A percentile compares a stretch with the other conserved stretches of the same genome.
phyloP scores from a whole-genome alignment of 495 filamentous ascomycete genomes.

The Neurospora sp. region DNA sequence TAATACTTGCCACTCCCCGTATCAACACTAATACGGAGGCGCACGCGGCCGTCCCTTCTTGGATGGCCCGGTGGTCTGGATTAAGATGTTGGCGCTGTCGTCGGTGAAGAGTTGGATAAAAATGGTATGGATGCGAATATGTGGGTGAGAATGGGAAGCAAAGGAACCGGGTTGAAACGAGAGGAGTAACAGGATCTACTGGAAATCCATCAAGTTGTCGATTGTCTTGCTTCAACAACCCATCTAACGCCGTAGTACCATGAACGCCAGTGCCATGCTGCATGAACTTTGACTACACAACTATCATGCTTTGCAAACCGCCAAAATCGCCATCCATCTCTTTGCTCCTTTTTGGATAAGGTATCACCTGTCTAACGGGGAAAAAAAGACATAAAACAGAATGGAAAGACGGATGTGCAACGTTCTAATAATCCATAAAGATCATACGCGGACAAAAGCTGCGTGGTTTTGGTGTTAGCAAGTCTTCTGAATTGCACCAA shows the following conservation, averaged over 20 bases:
- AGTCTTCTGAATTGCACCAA: neutral
- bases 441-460: conserved; percentile 26
- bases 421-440: neutral
- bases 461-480: conserved; percentile 29
- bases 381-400: neutral
- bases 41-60: neutral
- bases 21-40: neutral
- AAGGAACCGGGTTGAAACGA: neutral
- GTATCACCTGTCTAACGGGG: neutral
- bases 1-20: neutral
- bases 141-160: neutral
- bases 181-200: neutral
- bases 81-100: neutral
- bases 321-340: neutral
- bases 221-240: neutral
- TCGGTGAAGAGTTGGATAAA: neutral
- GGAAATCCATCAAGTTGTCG: neutral
- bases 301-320: neutral
- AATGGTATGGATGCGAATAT: neutral
- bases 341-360: neutral
- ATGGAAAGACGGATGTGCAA: neutral
- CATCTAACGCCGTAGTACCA: neutral
- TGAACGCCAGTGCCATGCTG: conserved; percentile 5
- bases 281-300: neutral
- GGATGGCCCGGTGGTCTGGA: neutral